A percentile compares a stretch with the other conserved stretches of the same genome.
phyloP scores from a whole-genome alignment of 805 yeast species.

The Scheffersomyces spartinae region DNA sequence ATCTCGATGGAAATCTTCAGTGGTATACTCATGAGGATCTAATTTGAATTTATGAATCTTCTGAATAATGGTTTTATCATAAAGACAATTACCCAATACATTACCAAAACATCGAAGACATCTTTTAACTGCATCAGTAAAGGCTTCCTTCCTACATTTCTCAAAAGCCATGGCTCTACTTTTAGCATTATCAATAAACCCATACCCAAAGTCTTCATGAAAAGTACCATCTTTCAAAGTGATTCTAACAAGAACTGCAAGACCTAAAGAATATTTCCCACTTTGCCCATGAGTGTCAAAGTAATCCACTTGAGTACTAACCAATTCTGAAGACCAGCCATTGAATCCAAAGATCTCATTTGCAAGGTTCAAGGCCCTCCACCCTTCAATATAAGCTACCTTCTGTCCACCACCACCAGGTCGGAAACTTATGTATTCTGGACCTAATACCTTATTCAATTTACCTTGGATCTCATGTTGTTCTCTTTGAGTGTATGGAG shows the following conservation, averaged over 20 bases:
- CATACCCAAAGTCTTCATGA: slow-evolving; percentile 71
- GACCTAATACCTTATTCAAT: slow-evolving; percentile 42
- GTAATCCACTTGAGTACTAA: slow-evolving; percentile 54
- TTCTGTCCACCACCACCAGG: slow-evolving; percentile 64
- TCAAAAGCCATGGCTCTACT: slow-evolving; percentile 64
- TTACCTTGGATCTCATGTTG: slow-evolving; percentile 20
- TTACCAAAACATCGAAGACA: slow-evolving; percentile 73
- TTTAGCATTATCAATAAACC: slow-evolving; percentile 59
- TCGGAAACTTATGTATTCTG: slow-evolving; percentile 65
- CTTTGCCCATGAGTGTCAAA: slow-evolving; percentile 50
- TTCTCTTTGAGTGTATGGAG: slow-evolving; percentile 21
- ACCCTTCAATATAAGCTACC: slow-evolving; percentile 71
- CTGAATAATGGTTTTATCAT: slow-evolving; percentile 56
- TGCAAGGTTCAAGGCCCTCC: slow-evolving; percentile 73
- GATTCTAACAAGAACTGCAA: slow-evolving; percentile 61
- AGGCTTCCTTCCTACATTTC: slow-evolving; percentile 75
- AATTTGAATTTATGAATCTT: slow-evolving; percentile 36
- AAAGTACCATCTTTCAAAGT: slow-evolving; percentile 72
- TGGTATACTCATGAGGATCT: slow-evolving; percentile 16
- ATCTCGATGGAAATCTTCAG: slow-evolving; percentile 24
- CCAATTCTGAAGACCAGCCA: slow-evolving; percentile 73
- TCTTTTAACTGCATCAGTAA: slow-evolving; percentile 74
- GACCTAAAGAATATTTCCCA: slow-evolving; percentile 47
- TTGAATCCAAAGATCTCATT: slow-evolving; percentile 75
- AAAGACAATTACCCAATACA: slow-evolving; percentile 73